phyloP scores from a whole-genome alignment of 2,329 filamentous ascomycete species.

The Scedosporium aurantiacum region DNA sequence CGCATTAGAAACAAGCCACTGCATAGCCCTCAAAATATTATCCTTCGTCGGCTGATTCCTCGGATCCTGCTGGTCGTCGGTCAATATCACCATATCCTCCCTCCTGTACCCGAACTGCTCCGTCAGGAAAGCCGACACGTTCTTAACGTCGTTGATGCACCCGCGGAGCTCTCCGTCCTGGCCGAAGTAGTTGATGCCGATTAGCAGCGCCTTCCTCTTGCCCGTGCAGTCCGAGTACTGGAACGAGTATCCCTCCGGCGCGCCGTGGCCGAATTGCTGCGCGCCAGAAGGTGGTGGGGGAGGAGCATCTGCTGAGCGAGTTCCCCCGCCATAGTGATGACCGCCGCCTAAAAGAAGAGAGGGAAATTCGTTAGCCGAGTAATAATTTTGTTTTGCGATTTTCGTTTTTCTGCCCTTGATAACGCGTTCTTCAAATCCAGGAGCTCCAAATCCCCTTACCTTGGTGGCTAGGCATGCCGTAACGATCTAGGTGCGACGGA shows the following conservation, averaged over 20 bases:
- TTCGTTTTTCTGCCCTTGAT: too few relatives aligned
- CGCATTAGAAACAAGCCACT: slow-evolving; percentile 63
- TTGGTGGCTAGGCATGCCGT: slow-evolving; percentile 9
- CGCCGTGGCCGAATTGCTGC: slow-evolving; percentile 56
- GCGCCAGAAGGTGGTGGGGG: slow-evolving; percentile 36
- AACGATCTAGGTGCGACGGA: slow-evolving; percentile 11
- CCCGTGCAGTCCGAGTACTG: slow-evolving; percentile 69
- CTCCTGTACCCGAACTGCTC: slow-evolving; percentile 59
- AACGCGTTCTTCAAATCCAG: too few relatives aligned
- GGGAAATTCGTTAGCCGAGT: not conserved
- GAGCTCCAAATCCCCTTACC: too few relatives aligned
- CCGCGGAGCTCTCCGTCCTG: slow-evolving; percentile 61
- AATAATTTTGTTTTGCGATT: too few relatives aligned
- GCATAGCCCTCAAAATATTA: slow-evolving; percentile 65
- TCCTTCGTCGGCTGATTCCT: slow-evolving; percentile 63
- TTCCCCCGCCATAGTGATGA: slow-evolving; percentile 11
- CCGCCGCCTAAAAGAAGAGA: not conserved
- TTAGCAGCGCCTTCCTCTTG: slow-evolving; percentile 60
- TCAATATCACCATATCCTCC: slow-evolving; percentile 71
- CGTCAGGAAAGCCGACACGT: slow-evolving; percentile 61
- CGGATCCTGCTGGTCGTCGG: slow-evolving; percentile 61
- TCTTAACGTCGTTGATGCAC: slow-evolving; percentile 74
- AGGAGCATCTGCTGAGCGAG: slow-evolving; percentile 24
- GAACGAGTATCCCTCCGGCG: slow-evolving; percentile 58
- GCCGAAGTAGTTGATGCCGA: slow-evolving; percentile 74